Evolutionary conservation across 768 basidiomycete genomes (phyloP).

Genomic region (Fibroporia radiculosa): DNA sequence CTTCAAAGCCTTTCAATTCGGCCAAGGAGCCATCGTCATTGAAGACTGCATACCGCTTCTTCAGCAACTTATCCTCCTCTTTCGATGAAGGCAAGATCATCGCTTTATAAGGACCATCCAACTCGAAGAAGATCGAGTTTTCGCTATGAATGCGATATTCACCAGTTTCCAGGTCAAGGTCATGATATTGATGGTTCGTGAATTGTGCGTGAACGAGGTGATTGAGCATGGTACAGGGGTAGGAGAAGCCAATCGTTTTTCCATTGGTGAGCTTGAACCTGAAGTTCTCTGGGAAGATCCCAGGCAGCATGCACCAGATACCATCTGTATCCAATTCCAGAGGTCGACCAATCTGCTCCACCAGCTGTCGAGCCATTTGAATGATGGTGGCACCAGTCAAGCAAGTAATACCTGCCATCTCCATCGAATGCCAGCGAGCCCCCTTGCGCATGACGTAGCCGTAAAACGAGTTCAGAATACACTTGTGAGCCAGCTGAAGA

Average conservation of each 20-base stretch:
- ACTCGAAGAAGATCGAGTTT: constrained; percentile 99
- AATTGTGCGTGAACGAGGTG: constrained; percentile 93
- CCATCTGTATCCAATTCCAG: constrained; percentile 98
- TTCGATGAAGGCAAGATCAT: constrained; percentile 99
- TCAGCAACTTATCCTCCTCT: constrained; percentile 96
- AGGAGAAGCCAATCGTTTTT: constrained; percentile 84
- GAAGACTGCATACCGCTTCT: constrained; percentile 99
- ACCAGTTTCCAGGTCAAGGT: constrained; percentile 77
- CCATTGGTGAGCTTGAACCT: constrained; percentile 85
- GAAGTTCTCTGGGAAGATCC: constrained; percentile 97
- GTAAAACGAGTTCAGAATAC: constrained; percentile 99
- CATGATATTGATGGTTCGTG: constrained; percentile 97
- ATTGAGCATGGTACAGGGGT: constrained; percentile 99
- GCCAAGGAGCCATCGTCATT: constrained; percentile 97
- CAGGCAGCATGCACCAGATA: constrained; percentile 99
- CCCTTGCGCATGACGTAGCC: constrained; percentile 99
- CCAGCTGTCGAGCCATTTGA: constrained; percentile 95
- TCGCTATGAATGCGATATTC: constrained; percentile 84
- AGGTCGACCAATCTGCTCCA: constrained; percentile 96
- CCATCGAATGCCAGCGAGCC: constrained; percentile 99
- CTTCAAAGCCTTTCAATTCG: constrained; percentile 97
- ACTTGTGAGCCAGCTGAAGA: constrained; percentile 97
- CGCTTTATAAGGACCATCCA: constrained; percentile 96
- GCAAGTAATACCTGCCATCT: constrained; percentile 99
- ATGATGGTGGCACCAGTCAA: constrained; percentile 96